Conservation (phyloP, 225 moss, liverwort and hornwort genomes). For the Takakia lepidozioides region DNA sequence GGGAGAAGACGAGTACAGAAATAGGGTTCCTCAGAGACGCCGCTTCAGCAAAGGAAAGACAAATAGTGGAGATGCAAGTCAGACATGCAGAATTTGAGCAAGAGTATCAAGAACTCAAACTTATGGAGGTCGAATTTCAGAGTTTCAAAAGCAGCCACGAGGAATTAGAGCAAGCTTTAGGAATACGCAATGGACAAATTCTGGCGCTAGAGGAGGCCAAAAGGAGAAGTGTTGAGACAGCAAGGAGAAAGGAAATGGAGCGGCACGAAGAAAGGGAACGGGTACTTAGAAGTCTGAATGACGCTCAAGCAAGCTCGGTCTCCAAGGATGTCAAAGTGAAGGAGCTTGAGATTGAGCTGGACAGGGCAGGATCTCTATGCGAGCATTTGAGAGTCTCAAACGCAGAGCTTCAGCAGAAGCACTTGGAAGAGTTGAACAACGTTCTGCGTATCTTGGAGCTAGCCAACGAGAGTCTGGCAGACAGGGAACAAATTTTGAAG, state of each 20-base stretch:
- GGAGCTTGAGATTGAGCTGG: conserved; percentile 32
- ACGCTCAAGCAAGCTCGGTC: conserved; percentile 19
- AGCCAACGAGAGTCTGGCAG: conserved; percentile 22
- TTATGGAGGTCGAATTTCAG: conserved; percentile 35
- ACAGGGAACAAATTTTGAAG: conserved; percentile 22
- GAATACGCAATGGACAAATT: conserved; percentile 14
- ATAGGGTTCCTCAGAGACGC: conserved; percentile 36
- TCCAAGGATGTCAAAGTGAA: conserved; percentile 24
- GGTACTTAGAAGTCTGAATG: conserved; percentile 13
- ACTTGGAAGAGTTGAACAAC: conserved; percentile 21
- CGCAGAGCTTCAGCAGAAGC: conserved; percentile 33
- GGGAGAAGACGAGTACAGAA: conserved; percentile 54
- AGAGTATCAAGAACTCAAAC: conserved; percentile 34
- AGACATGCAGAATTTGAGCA: conserved; percentile 42
- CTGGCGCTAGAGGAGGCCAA: conserved; percentile 1
- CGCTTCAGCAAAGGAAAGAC: conserved; percentile 40
- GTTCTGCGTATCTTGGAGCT: conserved; percentile 15
- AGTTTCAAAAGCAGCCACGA: conserved; percentile 33
- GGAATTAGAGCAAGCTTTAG: conserved; percentile 21
- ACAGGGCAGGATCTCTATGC: conserved; percentile 17
- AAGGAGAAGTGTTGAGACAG: background rate
- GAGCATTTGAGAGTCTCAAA: conserved; percentile 39
- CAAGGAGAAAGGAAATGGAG: background rate
- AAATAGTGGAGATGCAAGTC: conserved; percentile 46
- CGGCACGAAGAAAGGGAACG: conserved; percentile 11